These are phyloP conservation scores for Penicillium ucsense DNA, from an alignment of 495 filamentous ascomycete genomes.

Conservation along the genomic window DNA sequence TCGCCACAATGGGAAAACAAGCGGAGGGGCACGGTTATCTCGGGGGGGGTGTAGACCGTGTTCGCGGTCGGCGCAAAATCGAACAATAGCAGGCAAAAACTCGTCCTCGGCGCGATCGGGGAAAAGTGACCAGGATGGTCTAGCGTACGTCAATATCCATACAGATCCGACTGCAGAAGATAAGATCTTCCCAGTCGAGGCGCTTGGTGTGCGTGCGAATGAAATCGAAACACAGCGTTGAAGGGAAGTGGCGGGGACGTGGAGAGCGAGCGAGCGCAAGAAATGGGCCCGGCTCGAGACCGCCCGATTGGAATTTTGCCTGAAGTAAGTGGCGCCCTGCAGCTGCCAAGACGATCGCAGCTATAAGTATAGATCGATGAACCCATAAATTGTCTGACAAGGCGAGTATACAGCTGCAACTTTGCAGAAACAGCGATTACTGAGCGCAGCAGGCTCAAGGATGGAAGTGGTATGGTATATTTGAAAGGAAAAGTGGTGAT, in stretches of 20 bases:
- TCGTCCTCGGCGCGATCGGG: too few species aligned
- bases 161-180: not conserved
- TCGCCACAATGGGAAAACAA: not conserved
- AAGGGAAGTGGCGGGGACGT: constrained; percentile 1
- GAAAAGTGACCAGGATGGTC: not conserved
- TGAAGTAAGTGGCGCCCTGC: not conserved
- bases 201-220: not conserved
- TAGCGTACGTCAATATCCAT: not conserved
- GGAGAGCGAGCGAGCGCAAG: not conserved
- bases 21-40: not conserved
- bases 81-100: not conserved
- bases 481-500: too few species aligned
- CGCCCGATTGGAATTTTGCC: not conserved
- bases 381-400: too few species aligned
- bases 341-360: not conserved
- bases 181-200: not conserved
- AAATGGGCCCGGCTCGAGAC: not conserved
- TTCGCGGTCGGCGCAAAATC: constrained; percentile 1
- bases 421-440: too few species aligned
- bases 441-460: too few species aligned
- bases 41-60: not conserved
- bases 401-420: too few species aligned
- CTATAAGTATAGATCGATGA: too few species aligned
- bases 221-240: not conserved
- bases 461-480: too few species aligned